A percentile compares a stretch with the other conserved stretches of the same genome.
Conservation (phyloP, 257 asterid species). For the Solanum piurae region DNA sequence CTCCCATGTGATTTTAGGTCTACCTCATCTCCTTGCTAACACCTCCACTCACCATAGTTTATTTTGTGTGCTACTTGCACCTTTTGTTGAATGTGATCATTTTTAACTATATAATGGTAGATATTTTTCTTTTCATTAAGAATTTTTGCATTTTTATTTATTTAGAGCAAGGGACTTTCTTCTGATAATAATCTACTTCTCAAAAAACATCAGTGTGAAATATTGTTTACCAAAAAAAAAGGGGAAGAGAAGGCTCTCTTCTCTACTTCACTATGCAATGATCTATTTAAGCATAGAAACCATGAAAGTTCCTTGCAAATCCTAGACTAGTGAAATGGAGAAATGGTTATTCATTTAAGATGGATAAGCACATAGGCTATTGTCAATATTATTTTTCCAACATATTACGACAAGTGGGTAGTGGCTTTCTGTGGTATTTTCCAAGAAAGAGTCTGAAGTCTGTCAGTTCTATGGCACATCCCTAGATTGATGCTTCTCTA, state of each 20-base stretch:
- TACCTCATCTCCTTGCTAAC: background rate
- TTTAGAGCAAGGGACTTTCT: background rate
- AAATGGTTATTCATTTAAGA: background rate
- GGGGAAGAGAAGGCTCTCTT: background rate
- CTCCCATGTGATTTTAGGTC: background rate
- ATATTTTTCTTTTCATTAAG: background rate
- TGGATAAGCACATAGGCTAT: background rate
- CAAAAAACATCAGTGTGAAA: background rate
- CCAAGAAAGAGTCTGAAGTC: background rate
- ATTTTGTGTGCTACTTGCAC: background rate
- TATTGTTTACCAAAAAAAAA: background rate
- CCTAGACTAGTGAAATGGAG: background rate
- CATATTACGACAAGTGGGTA: background rate
- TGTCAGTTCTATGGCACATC: background rate
- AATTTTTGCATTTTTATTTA: background rate
- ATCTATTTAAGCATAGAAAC: background rate
- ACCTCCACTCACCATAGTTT: background rate
- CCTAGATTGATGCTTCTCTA: background rate
- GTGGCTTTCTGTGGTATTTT: background rate
- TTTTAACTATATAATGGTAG: background rate
- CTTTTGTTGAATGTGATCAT: background rate
- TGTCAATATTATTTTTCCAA: background rate
- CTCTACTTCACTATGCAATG: background rate
- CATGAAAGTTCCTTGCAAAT: background rate
- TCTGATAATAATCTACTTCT: background rate